These are phyloP conservation scores for Ascochyta rabiei DNA, from an alignment of 2,329 filamentous ascomycete species.

Conservation along the genomic window DNA sequence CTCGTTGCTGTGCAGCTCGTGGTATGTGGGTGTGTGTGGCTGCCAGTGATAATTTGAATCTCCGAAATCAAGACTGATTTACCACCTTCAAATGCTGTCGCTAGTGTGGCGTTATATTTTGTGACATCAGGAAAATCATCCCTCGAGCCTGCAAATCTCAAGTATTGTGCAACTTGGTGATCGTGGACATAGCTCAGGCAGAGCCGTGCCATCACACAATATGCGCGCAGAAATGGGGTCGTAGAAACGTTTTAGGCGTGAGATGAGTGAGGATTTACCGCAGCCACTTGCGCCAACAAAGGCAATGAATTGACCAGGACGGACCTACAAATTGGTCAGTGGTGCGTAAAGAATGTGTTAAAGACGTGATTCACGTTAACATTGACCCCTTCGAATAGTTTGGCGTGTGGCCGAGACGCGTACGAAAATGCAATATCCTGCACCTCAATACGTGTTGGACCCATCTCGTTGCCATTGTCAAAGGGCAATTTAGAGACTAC, in stretches of 20 bases:
- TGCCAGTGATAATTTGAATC: too few relatives aligned
- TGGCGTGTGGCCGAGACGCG: slow-evolving; percentile 76
- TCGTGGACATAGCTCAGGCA: slow-evolving; percentile 75
- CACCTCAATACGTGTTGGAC: slow-evolving; percentile 39
- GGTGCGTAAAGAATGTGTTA: background rate
- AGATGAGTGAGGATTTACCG: slow-evolving; percentile 92
- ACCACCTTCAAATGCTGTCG: too few relatives aligned
- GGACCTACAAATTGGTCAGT: background rate
- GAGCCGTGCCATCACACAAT: slow-evolving; percentile 78
- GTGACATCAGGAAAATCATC: too few relatives aligned
- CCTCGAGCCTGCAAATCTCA: too few relatives aligned
- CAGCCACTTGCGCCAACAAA: slow-evolving; percentile 91
- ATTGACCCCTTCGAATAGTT: slow-evolving; percentile 82
- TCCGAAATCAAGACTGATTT: too few relatives aligned
- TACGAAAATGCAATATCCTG: slow-evolving; percentile 80
- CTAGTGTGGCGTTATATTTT: too few relatives aligned
- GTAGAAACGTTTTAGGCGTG: slow-evolving; percentile 91
- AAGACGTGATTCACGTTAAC: slow-evolving; percentile 54
- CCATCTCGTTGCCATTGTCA: slow-evolving; percentile 41
- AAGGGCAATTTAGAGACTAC: slow-evolving; percentile 39
- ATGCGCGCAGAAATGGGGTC: slow-evolving; percentile 82
- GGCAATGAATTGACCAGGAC: slow-evolving; percentile 75
- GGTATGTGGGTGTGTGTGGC: too few relatives aligned
- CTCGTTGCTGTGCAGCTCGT: too few relatives aligned
- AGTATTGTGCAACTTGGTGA: too few relatives aligned